These are phyloP conservation scores for Recurvomyces mirabilis DNA, from an alignment of 495 filamentous ascomycete species.

Conservation along the genomic window DNA sequence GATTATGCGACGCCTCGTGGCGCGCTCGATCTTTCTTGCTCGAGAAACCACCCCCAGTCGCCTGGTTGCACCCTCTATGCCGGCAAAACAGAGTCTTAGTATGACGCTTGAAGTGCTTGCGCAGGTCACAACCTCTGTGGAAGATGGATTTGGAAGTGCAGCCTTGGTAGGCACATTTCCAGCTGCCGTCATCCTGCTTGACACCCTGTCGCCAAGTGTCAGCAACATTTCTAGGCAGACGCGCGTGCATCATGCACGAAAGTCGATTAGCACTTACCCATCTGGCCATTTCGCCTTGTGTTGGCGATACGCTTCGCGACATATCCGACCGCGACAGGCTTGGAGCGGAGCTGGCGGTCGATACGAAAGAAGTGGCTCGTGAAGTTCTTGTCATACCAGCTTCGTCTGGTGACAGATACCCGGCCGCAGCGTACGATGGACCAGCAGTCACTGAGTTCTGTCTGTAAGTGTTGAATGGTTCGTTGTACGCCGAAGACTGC, in stretches of 20 bases:
- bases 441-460: slow-evolving; percentile 1
- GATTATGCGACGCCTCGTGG: slow-evolving; percentile 55
- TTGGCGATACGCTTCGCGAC: slow-evolving; percentile 13
- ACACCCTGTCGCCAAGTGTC: slow-evolving; percentile 2
- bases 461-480: background rate
- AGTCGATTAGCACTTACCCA: slow-evolving; percentile 6
- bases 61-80: slow-evolving; percentile 48
- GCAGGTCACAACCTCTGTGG: slow-evolving; percentile 50
- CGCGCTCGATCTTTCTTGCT: slow-evolving; percentile 53
- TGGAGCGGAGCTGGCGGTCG: slow-evolving; percentile 8
- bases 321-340: slow-evolving; percentile 9
- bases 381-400: slow-evolving; percentile 1
- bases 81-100: slow-evolving; percentile 53
- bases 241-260: background rate
- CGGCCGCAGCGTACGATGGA: slow-evolving; percentile 1
- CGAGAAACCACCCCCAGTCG: slow-evolving; percentile 46
- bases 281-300: slow-evolving; percentile 11
- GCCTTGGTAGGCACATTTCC: slow-evolving; percentile 47
- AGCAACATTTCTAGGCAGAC: background rate
- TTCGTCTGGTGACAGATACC: slow-evolving; percentile 13
- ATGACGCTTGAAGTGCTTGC: slow-evolving; percentile 55
- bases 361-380: slow-evolving; percentile 7
- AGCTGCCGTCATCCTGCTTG: slow-evolving; percentile 34
- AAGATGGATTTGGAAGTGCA: slow-evolving; percentile 47
- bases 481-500: slow-evolving; percentile 4